Evolutionary conservation across 345 rosid species (phyloP).

Genomic region (Eucalyptus cladocalyx): DNA sequence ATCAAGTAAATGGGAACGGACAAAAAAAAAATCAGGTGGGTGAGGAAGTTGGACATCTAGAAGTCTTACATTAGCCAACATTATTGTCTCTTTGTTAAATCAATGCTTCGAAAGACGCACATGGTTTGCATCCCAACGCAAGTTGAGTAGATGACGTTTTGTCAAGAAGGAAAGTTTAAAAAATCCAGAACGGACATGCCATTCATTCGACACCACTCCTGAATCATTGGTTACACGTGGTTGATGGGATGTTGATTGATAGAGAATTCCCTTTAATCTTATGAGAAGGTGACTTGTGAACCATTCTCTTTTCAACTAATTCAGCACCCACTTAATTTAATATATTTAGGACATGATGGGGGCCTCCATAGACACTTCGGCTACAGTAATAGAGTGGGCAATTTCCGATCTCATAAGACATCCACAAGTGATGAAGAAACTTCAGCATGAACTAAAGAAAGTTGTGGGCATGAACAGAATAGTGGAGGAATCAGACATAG

Average conservation of each 20-base stretch:
- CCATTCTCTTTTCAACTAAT: not conserved
- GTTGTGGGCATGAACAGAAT: slow-evolving; percentile 19
- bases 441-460: slow-evolving; percentile 23
- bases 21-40: no score
- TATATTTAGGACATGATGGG: slow-evolving; percentile 9
- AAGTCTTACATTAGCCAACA: not conserved
- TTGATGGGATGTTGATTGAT: not conserved
- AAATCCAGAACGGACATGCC: not conserved
- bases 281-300: not conserved
- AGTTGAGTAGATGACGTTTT: not conserved
- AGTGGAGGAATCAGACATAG: slow-evolving; percentile 35
- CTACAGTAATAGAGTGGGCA: slow-evolving; percentile 16
- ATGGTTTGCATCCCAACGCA: not conserved
- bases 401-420: slow-evolving; percentile 18
- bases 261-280: not conserved
- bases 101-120: not conserved
- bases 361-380: slow-evolving; percentile 14
- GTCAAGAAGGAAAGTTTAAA: not conserved
- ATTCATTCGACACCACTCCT: not conserved
- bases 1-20: not conserved
- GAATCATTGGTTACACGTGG: not conserved
- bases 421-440: slow-evolving; percentile 11
- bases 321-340: no score
- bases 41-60: not conserved
- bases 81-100: not conserved